phyloP scores from a whole-genome alignment of 192 early-diverging fungal genomes.

The Gaertneriomyces semiglobifer region DNA sequence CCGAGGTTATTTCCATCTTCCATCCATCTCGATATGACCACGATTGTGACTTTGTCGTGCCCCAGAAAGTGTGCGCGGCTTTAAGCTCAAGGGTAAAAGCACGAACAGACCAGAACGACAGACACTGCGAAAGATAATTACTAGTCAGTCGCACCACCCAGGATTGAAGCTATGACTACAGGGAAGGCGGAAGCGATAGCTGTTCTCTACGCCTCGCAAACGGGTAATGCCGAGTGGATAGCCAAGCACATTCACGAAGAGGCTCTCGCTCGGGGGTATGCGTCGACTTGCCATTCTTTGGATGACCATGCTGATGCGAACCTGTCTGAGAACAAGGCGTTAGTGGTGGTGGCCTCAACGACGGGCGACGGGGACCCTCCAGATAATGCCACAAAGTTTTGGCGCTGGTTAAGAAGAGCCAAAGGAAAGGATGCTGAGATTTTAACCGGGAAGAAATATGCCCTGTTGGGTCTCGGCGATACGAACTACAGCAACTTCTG shows the following conservation, averaged over 20 bases:
- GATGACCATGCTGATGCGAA: conserved; percentile 71
- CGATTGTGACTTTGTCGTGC: too few species aligned
- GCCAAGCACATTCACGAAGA: conserved; percentile 77
- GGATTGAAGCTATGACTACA: neutral
- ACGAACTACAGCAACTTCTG: conserved; percentile 94
- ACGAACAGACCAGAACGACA: too few species aligned
- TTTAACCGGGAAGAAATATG: conserved; percentile 61
- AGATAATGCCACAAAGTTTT: conserved; percentile 90
- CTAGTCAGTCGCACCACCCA: too few species aligned
- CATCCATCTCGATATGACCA: too few species aligned
- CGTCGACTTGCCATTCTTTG: conserved; percentile 56
- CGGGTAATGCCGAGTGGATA: conserved; percentile 93
- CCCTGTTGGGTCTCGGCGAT: conserved; percentile 75
- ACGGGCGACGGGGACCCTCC: conserved; percentile 96
- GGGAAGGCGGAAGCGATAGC: conserved; percentile 15
- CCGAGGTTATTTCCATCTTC: too few species aligned
- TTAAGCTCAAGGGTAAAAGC: too few species aligned
- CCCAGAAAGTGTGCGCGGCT: too few species aligned
- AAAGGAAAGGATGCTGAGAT: conserved; percentile 45
- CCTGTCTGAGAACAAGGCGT: conserved; percentile 47
- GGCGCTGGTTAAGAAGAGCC: conserved; percentile 69
- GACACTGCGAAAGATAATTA: too few species aligned
- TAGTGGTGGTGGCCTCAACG: conserved; percentile 83
- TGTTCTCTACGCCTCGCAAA: conserved; percentile 85
- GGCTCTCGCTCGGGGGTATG: conserved; percentile 69